Conservation (phyloP, 192 early-diverging fungal genomes). For the Coemansia sp. region DNA sequence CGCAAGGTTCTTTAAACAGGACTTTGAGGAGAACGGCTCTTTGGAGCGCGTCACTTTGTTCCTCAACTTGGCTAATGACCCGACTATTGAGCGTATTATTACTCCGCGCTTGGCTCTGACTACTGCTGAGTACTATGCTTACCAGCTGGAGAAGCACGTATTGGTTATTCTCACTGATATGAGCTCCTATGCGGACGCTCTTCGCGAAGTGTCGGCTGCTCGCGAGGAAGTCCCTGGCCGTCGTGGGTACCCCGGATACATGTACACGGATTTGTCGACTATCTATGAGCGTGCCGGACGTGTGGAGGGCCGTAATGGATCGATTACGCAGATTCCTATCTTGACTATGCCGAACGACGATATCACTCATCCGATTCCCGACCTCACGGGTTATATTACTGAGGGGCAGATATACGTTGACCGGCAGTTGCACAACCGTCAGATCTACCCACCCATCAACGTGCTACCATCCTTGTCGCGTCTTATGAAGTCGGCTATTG, state of each 20-base stretch:
- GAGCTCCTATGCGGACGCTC: constrained; percentile 98
- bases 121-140: constrained; percentile 99
- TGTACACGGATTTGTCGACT: constrained; percentile 99
- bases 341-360: constrained; percentile 99
- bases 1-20: constrained; percentile 99
- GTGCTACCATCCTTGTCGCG: constrained; percentile 98
- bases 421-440: constrained; percentile 97
- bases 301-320: constrained; percentile 95
- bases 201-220: constrained; percentile 99
- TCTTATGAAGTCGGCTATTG: constrained; percentile 99
- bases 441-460: constrained; percentile 99
- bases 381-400: constrained; percentile 99
- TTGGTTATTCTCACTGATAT: constrained; percentile 99
- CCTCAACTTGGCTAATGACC: constrained; percentile 99
- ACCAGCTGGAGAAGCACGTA: constrained; percentile 99
- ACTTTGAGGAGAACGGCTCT: constrained; percentile 99
- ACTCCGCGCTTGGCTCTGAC: constrained; percentile 98
- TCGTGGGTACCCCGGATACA: constrained; percentile 99
- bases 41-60: constrained; percentile 98
- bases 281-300: constrained; percentile 99
- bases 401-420: constrained; percentile 99
- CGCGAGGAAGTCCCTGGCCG: constrained; percentile 99
- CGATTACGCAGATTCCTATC: constrained; percentile 99
- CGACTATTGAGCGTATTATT: constrained; percentile 99
- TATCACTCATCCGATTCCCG: constrained; percentile 99